phyloP scores from a whole-genome alignment of 108 stramenopile genomes.

The Pseudonitzschia delicatissima region DNA sequence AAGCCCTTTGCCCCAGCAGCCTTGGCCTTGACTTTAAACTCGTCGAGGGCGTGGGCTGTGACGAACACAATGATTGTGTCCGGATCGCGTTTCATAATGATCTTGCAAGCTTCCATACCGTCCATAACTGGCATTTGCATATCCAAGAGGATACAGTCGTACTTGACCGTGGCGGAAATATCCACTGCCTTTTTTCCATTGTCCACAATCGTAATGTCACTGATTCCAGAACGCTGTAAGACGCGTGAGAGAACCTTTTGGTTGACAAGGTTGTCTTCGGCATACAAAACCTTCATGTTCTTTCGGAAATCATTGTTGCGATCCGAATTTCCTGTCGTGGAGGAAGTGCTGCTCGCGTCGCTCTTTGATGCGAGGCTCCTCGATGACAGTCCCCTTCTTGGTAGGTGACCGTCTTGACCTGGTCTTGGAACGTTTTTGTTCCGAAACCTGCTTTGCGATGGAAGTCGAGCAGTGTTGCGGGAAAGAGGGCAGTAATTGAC shows the following conservation, averaged over 20 bases:
- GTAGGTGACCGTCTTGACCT: background rate
- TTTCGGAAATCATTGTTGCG: background rate
- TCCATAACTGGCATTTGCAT: constrained; percentile 60
- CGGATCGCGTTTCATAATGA: constrained; percentile 29
- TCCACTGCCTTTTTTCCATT: constrained; percentile 45
- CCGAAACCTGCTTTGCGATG: constrained; percentile 14
- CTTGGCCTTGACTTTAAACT: constrained; percentile 23
- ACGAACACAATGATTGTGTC: constrained; percentile 23
- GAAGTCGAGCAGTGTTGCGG: constrained; percentile 13
- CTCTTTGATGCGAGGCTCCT: background rate
- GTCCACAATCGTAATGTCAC: constrained; percentile 33
- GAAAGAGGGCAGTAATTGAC: constrained; percentile 24
- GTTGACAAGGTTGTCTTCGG: constrained; percentile 40
- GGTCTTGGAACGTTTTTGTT: background rate
- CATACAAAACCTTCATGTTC: constrained; percentile 30
- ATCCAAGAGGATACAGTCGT: constrained; percentile 39
- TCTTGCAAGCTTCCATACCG: constrained; percentile 47
- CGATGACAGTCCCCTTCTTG: background rate
- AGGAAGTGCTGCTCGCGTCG: no score
- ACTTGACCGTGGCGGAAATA: constrained; percentile 10
- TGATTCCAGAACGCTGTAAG: constrained; percentile 33
- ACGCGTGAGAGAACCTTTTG: constrained; percentile 38
- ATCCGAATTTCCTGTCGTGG: background rate
- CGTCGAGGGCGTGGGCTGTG: constrained; percentile 34
- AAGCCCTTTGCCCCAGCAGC: constrained; percentile 24